These are phyloP conservation scores for Sparassis latifolia DNA, from an alignment of 1,284 basidiomycete genomes.

Conservation along the genomic window DNA sequence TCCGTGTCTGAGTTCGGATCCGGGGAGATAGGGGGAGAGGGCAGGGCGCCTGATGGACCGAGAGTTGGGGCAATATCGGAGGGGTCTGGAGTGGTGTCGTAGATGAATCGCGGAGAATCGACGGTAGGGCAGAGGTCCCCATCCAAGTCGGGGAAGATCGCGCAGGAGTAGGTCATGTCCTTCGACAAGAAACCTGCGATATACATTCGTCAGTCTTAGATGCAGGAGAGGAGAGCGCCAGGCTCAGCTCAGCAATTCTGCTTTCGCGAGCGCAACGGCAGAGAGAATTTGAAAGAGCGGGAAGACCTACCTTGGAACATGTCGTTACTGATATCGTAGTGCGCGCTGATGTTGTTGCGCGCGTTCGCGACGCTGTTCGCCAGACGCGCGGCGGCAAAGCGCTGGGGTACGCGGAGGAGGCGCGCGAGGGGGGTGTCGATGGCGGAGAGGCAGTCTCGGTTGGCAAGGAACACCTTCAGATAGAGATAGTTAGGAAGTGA, in stretches of 20 bases:
- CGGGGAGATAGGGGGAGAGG: too few relatives aligned
- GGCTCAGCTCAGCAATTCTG: too few relatives aligned
- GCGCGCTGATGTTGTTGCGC: conserved; percentile 25
- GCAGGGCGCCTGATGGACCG: too few relatives aligned
- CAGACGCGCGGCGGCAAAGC: conserved; percentile 12
- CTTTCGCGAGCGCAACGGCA: background rate
- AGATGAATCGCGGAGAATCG: too few relatives aligned
- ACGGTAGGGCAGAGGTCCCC: conserved; percentile 47
- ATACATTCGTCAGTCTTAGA: too few relatives aligned
- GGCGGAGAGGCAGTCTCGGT: conserved; percentile 30
- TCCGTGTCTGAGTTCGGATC: too few relatives aligned
- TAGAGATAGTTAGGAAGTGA: background rate
- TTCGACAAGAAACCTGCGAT: conserved; percentile 54
- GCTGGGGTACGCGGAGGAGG: conserved; percentile 13
- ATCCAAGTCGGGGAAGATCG: conserved; percentile 62
- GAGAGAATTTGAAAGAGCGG: too few relatives aligned
- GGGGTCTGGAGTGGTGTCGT: too few relatives aligned
- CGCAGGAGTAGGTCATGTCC: conserved; percentile 83
- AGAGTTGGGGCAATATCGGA: too few relatives aligned
- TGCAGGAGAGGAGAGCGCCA: too few relatives aligned
- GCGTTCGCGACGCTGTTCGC: conserved; percentile 22
- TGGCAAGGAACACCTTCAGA: conserved; percentile 71
- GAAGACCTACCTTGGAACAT: conserved; percentile 29
- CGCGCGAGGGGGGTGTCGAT: conserved; percentile 15
- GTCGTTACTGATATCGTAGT: conserved; percentile 28